Conservation (phyloP, 225 moss, liverwort and hornwort genomes). For the Straminergon stramineum region DNA sequence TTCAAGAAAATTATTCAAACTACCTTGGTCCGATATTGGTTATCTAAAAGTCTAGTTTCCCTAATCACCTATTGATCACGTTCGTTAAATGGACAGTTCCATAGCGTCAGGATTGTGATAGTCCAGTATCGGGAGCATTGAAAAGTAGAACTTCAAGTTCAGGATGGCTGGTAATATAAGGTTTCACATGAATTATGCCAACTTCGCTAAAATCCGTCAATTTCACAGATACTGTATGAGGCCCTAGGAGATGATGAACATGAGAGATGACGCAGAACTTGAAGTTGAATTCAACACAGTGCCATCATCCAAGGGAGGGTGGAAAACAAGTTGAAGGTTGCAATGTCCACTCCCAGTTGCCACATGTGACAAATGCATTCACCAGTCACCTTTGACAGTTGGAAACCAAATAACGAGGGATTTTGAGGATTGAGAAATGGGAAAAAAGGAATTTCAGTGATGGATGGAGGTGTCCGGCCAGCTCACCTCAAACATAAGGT, state of each 20-base stretch:
- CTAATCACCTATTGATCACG: background rate
- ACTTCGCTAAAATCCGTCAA: background rate
- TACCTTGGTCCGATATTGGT: background rate
- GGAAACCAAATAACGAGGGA: background rate
- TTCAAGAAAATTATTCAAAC: background rate
- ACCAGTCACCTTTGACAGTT: background rate
- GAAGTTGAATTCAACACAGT: background rate
- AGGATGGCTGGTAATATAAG: background rate
- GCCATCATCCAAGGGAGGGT: background rate
- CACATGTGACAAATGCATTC: background rate
- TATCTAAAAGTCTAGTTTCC: background rate
- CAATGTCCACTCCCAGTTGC: background rate
- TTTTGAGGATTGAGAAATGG: background rate
- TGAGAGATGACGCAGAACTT: background rate
- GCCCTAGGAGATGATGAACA: background rate
- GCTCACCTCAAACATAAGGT: constrained; percentile 56
- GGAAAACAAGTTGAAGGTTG: background rate
- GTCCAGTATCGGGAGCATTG: too few relatives aligned
- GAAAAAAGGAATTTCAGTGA: background rate
- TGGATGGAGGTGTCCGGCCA: background rate
- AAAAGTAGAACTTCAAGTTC: background rate
- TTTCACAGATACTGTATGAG: background rate
- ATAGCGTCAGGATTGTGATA: background rate
- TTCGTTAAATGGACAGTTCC: background rate
- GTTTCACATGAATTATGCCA: background rate